phyloP scores from a whole-genome alignment of 352 stramenopile genomes.

The Saprolegnia parasitica region DNA sequence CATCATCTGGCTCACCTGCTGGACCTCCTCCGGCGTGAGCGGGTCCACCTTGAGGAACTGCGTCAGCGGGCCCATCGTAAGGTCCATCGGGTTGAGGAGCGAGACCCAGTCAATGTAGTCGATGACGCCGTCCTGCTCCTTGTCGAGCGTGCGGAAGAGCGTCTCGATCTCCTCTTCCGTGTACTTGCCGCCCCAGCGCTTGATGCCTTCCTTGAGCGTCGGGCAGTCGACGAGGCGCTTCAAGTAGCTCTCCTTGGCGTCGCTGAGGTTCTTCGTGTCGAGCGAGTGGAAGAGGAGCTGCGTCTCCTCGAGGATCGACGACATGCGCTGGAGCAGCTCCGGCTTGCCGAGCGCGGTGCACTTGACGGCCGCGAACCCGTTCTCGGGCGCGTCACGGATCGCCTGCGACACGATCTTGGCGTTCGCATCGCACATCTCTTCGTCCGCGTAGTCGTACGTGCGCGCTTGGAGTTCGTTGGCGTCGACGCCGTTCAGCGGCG shows the following conservation, averaged over 20 bases:
- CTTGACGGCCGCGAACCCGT: constrained; percentile 94
- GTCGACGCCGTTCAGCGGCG: constrained; percentile 63
- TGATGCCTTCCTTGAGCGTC: constrained; percentile 59
- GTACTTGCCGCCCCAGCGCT: constrained; percentile 61
- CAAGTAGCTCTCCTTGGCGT: constrained; percentile 74
- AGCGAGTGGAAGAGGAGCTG: constrained; percentile 90
- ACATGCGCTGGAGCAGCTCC: constrained; percentile 93
- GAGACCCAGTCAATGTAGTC: constrained; percentile 96
- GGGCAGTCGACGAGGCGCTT: constrained; percentile 78
- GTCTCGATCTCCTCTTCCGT: constrained; percentile 55
- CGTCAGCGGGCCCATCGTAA: constrained; percentile 84
- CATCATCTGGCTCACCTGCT: constrained; percentile 89
- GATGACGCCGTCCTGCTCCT: constrained; percentile 59
- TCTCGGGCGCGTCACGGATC: constrained; percentile 53
- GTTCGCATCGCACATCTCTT: constrained; percentile 90
- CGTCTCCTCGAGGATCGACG: constrained; percentile 87
- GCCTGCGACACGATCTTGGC: constrained; percentile 77
- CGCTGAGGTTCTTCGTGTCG: constrained; percentile 78
- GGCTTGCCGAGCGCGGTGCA: constrained; percentile 96
- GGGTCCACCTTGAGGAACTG: constrained; percentile 82
- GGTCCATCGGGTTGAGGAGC: constrained; percentile 87
- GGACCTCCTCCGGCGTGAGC: constrained; percentile 82
- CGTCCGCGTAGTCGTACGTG: constrained; percentile 95
- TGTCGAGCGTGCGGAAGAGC: constrained; percentile 64
- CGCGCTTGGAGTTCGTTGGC: constrained; percentile 84